Base-by-base conservation (phyloP, 2,329 filamentous ascomycete species). In the Setomelanomma holmii region DNA sequence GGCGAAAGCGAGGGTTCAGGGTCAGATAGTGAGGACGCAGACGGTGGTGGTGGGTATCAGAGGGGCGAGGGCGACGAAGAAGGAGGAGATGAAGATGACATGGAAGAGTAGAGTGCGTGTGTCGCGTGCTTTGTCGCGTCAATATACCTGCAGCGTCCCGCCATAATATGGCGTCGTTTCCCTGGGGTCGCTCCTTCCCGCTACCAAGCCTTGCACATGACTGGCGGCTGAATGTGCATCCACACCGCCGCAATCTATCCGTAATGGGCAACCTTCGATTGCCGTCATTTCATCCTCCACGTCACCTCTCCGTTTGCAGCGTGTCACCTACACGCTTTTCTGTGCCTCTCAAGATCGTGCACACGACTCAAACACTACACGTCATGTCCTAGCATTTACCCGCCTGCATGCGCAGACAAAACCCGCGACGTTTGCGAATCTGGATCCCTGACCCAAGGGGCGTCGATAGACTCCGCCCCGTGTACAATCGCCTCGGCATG, bases 1-100 rank as follows among this genome's bases (percentile, higher is more conserved):
- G 75, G 69, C 24, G 75, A 76, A 49, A 77, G 74, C 22, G 75
- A 76, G 39, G 75, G 74, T 5, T 69, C 67, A 16, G 74, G 74
- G 1, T 63, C 50, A 6, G 73, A 72, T 19, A 71, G 63, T 20
- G 74, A 73, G 4, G 73, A 75, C 8, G 68, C 71, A 4, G 65
- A 65, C 3, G 67, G 61, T 5, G 67, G 58, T 11, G 74, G 66
- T 45, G 69, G 63, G 0, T 69, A 71, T 16, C 67, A 75, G 22
- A 69, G 71, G 35, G 68, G 59, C 4, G 60, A 69, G 12, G 66
- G 43, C 12, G 54, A 58, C 4, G 57, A 55, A 34, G 55, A 61
- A n/a, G 53, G 55, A 34, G 55, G 59, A 11, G 53, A 68, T 39
- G 66, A 53, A 12, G 63, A 69, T 40, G 64, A 70, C 45, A 69